Percentiles rank a stretch among this genome's conserved stretches.
Conservation (phyloP, 2,329 filamentous ascomycete genomes). For the Aspergillus jensenii region DNA sequence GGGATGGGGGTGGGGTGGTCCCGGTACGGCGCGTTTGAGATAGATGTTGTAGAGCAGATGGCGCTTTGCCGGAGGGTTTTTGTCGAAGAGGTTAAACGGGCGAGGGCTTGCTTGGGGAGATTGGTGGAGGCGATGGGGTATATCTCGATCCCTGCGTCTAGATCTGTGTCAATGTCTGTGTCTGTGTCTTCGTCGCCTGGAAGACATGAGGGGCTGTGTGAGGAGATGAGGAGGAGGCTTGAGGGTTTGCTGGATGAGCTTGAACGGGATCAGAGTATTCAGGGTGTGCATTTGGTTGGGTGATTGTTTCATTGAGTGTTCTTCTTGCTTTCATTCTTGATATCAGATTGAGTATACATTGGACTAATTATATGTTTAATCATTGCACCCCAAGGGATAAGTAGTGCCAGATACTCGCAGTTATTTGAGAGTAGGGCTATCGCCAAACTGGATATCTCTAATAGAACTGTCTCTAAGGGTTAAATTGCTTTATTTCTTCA, state of each 20-base stretch:
- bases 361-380: not conserved
- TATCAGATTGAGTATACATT: not conserved
- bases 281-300: not conserved
- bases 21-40: constrained; percentile 13
- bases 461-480: no score
- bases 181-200: not conserved
- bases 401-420: no score
- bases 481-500: no score
- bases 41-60: constrained; percentile 14
- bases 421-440: no score
- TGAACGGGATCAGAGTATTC: not conserved
- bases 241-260: constrained; percentile 9
- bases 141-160: not conserved
- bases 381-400: no score
- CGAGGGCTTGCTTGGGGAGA: constrained; percentile 7
- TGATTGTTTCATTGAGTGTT: not conserved
- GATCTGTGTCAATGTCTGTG: not conserved
- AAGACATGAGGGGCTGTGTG: constrained; percentile 13
- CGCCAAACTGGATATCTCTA: no score
- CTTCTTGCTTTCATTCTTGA: no score
- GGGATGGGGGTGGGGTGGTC: constrained; percentile 5
- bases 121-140: constrained; percentile 11
- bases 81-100: constrained; percentile 14
- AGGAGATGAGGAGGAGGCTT: constrained; percentile 14
- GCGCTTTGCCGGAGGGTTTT: constrained; percentile 10